phyloP scores from a whole-genome alignment of 2,329 filamentous ascomycete genomes.

The Akanthomyces lecanii region DNA sequence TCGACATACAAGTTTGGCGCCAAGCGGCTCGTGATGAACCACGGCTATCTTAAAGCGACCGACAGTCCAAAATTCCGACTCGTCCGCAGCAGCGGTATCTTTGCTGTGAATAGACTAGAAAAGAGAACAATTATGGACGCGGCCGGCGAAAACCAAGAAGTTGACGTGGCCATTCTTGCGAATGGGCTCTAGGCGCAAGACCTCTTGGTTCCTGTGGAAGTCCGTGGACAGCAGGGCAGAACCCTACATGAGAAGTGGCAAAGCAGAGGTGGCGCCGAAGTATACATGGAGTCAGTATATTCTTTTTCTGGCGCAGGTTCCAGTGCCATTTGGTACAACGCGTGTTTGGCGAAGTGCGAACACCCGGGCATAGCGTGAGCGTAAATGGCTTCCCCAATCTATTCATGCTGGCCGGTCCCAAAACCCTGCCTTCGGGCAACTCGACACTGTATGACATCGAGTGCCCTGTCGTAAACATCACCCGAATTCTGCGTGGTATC shows the following conservation, averaged over 20 bases:
- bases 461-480: not conserved
- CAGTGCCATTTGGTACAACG: not conserved
- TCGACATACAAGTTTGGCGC: not conserved
- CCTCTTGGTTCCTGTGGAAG: not conserved
- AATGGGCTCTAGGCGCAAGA: not conserved
- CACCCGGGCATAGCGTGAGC: not conserved
- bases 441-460: not conserved
- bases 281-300: not conserved
- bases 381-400: not conserved
- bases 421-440: not conserved
- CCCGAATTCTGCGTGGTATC: not conserved
- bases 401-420: not conserved
- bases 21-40: not conserved
- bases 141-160: not conserved
- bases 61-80: not conserved
- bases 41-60: not conserved
- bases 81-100: not conserved
- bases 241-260: not conserved
- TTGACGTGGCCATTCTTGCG: not conserved
- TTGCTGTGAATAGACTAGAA: not conserved
- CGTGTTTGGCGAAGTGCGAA: not conserved
- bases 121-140: not conserved
- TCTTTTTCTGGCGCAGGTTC: not conserved
- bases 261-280: not conserved
- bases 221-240: not conserved